Conservation (phyloP, 768 basidiomycete species). For the Termitomyces titanicus region DNA sequence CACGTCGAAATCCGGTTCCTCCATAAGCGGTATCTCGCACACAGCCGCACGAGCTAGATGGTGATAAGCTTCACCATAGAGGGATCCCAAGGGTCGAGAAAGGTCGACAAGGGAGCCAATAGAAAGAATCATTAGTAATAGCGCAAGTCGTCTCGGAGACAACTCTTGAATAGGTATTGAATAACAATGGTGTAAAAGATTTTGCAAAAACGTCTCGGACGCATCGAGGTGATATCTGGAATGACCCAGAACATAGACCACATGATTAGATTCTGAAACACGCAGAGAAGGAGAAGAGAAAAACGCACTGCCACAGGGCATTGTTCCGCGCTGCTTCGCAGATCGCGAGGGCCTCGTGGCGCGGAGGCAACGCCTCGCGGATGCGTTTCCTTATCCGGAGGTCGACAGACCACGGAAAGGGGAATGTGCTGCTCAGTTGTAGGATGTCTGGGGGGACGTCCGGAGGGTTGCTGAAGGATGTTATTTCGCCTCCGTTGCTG, state of each 20-base stretch:
- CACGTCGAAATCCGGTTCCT: constrained; percentile 71
- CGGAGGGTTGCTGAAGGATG: constrained; percentile 20
- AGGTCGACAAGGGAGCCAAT: constrained; percentile 71
- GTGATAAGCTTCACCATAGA: constrained; percentile 62
- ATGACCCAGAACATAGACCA: constrained; percentile 6
- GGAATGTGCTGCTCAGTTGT: constrained; percentile 63
- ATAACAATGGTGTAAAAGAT: constrained; percentile 67
- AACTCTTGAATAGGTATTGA: constrained; percentile 54
- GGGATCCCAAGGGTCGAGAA: constrained; percentile 48
- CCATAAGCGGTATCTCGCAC: constrained; percentile 72
- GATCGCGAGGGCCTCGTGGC: constrained; percentile 52
- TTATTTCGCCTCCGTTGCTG: constrained; percentile 4
- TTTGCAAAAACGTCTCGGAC: constrained; percentile 66
- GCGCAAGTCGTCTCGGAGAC: constrained; percentile 62
- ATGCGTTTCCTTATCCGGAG: constrained; percentile 62
- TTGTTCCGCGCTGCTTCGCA: constrained; percentile 64
- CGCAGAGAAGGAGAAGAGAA: constrained; percentile 7
- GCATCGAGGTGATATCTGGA: constrained; percentile 64
- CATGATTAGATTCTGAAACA: constrained; percentile 3
- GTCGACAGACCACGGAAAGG: constrained; percentile 66
- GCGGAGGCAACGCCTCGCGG: constrained; percentile 57
- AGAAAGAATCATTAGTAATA: constrained; percentile 69
- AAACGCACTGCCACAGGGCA: constrained; percentile 69
- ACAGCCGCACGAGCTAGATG: constrained; percentile 63
- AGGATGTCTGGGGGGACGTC: constrained; percentile 46